Conservation (phyloP, 2,329 filamentous ascomycete genomes). For the Lecanicillium sp. region DNA sequence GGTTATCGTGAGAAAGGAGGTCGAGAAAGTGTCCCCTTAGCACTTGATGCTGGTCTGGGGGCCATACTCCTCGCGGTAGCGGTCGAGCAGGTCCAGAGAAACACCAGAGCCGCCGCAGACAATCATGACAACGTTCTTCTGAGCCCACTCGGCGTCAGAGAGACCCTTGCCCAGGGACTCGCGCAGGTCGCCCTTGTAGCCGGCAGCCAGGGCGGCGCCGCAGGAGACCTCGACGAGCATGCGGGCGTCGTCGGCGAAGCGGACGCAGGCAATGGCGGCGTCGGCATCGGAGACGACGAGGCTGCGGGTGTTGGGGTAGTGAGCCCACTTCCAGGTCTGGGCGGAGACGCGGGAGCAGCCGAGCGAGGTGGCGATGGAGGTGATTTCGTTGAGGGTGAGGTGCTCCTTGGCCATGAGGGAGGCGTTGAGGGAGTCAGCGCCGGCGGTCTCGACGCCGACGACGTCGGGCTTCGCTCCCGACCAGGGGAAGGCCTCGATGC, state of each 20-base stretch:
- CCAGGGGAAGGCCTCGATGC: conserved; percentile 44
- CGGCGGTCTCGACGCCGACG: conserved; percentile 67
- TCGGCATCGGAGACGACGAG: conserved; percentile 46
- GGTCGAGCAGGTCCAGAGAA: conserved; percentile 50
- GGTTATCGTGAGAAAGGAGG: background rate
- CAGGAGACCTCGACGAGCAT: conserved; percentile 79
- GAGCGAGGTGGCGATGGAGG: conserved; percentile 66
- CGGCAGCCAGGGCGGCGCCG: conserved; percentile 67
- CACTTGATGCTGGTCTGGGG: conserved; percentile 23
- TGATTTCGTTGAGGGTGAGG: conserved; percentile 62
- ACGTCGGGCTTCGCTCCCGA: conserved; percentile 37
- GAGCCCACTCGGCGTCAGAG: conserved; percentile 49
- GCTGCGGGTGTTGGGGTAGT: conserved; percentile 30
- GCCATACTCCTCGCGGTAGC: conserved; percentile 44
- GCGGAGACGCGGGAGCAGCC: conserved; percentile 66
- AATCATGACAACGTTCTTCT: conserved; percentile 71
- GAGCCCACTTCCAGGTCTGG: conserved; percentile 58
- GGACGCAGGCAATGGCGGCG: conserved; percentile 68
- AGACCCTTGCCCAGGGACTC: conserved; percentile 46
- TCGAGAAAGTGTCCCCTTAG: conserved; percentile 6
- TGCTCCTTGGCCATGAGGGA: conserved; percentile 49
- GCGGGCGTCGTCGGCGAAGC: conserved; percentile 74
- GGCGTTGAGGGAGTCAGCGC: conserved; percentile 62
- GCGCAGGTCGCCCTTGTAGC: conserved; percentile 57
- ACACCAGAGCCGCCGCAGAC: conserved; percentile 75